A percentile compares a stretch with the other conserved stretches of the same genome.
Conservation (phyloP, 345 rosid genomes). For the Orychophragmus violaceus region DNA sequence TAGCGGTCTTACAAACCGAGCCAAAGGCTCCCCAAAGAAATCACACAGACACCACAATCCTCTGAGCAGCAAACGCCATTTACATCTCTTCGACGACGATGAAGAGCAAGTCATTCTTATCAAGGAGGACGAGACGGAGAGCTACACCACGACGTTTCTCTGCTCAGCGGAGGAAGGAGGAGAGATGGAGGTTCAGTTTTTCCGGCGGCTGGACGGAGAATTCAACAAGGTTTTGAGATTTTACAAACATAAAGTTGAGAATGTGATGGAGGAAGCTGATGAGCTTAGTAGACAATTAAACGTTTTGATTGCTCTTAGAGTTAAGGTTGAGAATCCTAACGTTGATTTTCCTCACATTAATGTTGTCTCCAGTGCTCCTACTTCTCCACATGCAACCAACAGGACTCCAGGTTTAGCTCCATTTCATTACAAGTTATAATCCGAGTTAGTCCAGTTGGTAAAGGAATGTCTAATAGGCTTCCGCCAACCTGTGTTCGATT, state of each 20-base stretch:
- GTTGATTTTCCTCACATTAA: slow-evolving; percentile 17
- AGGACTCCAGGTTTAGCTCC: slow-evolving; percentile 21
- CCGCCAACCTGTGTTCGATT: too few species aligned
- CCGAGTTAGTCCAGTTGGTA: too few species aligned
- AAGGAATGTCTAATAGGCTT: too few species aligned
- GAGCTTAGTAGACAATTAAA: slow-evolving; percentile 68
- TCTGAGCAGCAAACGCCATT: slow-evolving; percentile 19
- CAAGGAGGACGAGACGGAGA: slow-evolving; percentile 15
- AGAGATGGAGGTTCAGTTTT: slow-evolving; percentile 50
- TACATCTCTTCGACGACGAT: slow-evolving; percentile 21
- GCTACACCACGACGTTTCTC: slow-evolving; percentile 46
- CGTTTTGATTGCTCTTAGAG: slow-evolving; percentile 67
- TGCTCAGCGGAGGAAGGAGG: slow-evolving; percentile 51
- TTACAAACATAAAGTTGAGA: slow-evolving; percentile 45
- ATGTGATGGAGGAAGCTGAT: slow-evolving; percentile 55
- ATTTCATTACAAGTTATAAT: too few species aligned
- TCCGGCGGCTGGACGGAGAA: slow-evolving; percentile 57
- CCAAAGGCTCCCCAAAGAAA: slow-evolving; percentile 27
- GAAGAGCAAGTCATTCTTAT: slow-evolving; percentile 61
- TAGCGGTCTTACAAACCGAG: slow-evolving; percentile 53
- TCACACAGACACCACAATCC: slow-evolving; percentile 18
- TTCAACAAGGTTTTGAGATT: slow-evolving; percentile 58
- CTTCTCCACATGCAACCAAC: slow-evolving; percentile 23
- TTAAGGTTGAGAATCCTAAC: slow-evolving; percentile 53
- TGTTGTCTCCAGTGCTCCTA: slow-evolving; percentile 13